Percentiles rank a stretch among this genome's conserved stretches.
These are phyloP conservation scores for Cruciata laevipes DNA, from an alignment of 257 asterid species.

Conservation along the genomic window DNA sequence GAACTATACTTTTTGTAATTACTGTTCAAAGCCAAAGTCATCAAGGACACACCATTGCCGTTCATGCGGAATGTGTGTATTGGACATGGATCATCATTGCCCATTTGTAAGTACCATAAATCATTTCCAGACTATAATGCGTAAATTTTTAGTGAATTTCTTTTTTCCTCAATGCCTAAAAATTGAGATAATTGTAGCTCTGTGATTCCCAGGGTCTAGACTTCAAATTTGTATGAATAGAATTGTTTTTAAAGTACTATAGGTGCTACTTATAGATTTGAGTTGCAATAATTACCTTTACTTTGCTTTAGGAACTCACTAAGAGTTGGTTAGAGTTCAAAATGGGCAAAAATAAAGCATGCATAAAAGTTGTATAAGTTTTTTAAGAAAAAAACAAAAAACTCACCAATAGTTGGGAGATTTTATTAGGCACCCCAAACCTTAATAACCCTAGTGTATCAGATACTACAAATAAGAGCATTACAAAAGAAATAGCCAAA, in stretches of 20 bases:
- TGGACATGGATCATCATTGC: slow-evolving; percentile 99
- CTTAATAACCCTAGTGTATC: no score
- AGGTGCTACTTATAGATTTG: not conserved
- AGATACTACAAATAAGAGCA: no score
- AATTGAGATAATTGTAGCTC: not conserved
- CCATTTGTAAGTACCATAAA: slow-evolving; percentile 71
- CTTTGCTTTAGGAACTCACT: not conserved
- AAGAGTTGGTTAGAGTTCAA: slow-evolving; percentile 1
- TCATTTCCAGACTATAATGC: not conserved
- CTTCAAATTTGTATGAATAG: not conserved
- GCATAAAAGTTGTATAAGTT: no score
- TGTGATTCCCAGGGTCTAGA: not conserved
- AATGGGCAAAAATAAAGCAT: not conserved
- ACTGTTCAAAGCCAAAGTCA: slow-evolving; percentile 84
- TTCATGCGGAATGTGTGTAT: slow-evolving; percentile 75
- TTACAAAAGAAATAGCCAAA: no score
- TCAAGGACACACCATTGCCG: slow-evolving; percentile 90
- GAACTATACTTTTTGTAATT: slow-evolving; percentile 67
- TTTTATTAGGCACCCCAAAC: no score
- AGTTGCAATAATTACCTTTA: not conserved
- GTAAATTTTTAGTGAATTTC: not conserved
- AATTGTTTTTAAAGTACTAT: not conserved
- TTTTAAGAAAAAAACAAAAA: no score
- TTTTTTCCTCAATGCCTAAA: not conserved
- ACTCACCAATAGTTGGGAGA: no score